These are phyloP conservation scores for Zygosaccharomyces kombuchaensis DNA, from an alignment of 805 yeast species.

Conservation along the genomic window DNA sequence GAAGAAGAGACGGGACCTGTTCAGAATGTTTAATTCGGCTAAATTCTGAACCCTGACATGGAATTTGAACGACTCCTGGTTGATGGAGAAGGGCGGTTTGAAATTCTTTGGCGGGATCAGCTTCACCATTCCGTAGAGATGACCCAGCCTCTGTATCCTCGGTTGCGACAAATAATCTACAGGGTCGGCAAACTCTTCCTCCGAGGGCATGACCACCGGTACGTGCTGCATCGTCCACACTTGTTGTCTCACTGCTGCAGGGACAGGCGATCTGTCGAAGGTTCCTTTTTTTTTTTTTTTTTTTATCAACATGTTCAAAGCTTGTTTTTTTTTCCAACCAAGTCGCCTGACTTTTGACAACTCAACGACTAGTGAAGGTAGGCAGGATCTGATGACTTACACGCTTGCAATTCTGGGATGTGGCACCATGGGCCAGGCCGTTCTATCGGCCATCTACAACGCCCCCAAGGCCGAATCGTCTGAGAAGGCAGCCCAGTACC, in stretches of 20 bases:
- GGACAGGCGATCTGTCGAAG: not conserved
- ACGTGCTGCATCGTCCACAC: constrained; percentile 23
- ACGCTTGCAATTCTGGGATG: constrained; percentile 82
- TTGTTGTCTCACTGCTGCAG: not conserved
- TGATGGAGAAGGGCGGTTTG: constrained; percentile 51
- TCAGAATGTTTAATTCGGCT: constrained; percentile 57
- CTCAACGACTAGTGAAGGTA: not conserved
- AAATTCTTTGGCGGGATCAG: constrained; percentile 55
- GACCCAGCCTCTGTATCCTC: constrained; percentile 43
- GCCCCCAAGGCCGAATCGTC: constrained; percentile 26
- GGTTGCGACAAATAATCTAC: constrained; percentile 56
- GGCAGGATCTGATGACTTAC: constrained; percentile 33
- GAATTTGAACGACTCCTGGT: constrained; percentile 51
- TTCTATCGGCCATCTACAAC: constrained; percentile 57
- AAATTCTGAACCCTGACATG: constrained; percentile 66
- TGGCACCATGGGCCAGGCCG: constrained; percentile 96
- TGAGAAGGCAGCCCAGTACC: constrained; percentile 44
- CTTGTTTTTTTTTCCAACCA: not conserved
- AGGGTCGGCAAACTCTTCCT: constrained; percentile 59
- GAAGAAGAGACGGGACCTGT: constrained; percentile 61
- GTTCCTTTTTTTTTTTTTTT: constrained; percentile 3
- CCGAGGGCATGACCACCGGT: constrained; percentile 56
- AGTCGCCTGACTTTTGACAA: constrained; percentile 1
- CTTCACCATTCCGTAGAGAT: constrained; percentile 68
- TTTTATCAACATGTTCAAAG: not conserved